phyloP scores from a whole-genome alignment of 805 yeast genomes.

The Kodamaea laetipori region DNA sequence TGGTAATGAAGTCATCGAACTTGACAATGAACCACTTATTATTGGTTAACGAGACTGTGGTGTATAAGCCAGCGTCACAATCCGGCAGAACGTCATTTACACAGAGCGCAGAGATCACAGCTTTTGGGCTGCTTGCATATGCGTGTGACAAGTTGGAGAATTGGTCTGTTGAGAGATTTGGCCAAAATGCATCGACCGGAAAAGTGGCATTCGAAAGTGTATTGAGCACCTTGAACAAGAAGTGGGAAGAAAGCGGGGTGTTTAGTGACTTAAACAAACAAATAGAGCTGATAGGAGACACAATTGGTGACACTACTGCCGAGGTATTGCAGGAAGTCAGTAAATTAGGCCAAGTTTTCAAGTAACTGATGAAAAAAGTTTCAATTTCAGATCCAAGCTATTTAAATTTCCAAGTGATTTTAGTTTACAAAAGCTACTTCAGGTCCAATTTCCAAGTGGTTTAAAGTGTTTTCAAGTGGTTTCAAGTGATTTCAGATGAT shows the following conservation, averaged over 20 bases:
- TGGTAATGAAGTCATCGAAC: conserved; percentile 83
- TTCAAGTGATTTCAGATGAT: too few species aligned
- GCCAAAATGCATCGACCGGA: conserved; percentile 84
- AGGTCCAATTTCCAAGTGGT: too few species aligned
- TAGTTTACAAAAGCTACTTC: too few species aligned
- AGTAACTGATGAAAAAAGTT: too few species aligned
- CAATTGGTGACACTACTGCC: conserved; percentile 20
- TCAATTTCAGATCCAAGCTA: too few species aligned
- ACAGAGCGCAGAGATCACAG: conserved; percentile 88
- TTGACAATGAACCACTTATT: conserved; percentile 76
- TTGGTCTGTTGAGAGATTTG: conserved; percentile 87
- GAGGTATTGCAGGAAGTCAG: conserved; percentile 21
- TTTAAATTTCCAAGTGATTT: not conserved
- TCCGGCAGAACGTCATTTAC: conserved; percentile 57
- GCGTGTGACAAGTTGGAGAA: conserved; percentile 85
- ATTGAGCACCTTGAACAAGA: conserved; percentile 50
- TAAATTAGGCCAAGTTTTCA: conserved; percentile 19
- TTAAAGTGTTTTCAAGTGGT: too few species aligned
- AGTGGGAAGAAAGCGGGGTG: conserved; percentile 44
- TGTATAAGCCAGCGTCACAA: conserved; percentile 69
- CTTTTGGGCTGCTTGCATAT: conserved; percentile 69
- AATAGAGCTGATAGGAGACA: conserved; percentile 27
- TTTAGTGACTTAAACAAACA: conserved; percentile 32
- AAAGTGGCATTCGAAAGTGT: conserved; percentile 84
- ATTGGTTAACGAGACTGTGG: conserved; percentile 84